Percentiles rank a stretch among this genome's conserved stretches.
These are phyloP conservation scores for Coemansia sp. DNA, from an alignment of 192 early-diverging fungal genomes.

Conservation along the genomic window DNA sequence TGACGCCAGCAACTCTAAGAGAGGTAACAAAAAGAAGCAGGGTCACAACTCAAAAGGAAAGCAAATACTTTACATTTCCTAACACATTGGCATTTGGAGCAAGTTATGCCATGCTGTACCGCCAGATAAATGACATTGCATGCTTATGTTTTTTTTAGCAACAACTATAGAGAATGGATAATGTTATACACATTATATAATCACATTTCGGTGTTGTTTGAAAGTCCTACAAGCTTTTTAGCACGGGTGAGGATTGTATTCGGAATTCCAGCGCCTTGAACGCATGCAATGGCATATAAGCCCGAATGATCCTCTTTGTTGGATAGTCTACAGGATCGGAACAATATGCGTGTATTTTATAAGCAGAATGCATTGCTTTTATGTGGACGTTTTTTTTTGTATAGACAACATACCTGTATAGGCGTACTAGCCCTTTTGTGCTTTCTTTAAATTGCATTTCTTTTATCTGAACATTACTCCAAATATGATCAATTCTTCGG, in stretches of 20 bases:
- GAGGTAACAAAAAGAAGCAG: constrained; percentile 16
- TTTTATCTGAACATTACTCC: constrained; percentile 14
- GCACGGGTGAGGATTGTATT: constrained; percentile 13
- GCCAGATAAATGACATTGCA: background rate
- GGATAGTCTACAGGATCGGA: constrained; percentile 6
- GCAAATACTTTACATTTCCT: constrained; percentile 20
- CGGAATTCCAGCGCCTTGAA: constrained; percentile 29
- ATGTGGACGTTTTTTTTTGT: background rate
- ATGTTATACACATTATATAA: background rate
- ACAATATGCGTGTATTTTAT: background rate
- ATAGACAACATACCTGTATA: constrained; percentile 32
- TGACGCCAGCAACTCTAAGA: constrained; percentile 3
- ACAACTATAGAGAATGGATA: background rate
- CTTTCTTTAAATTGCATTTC: constrained; percentile 20
- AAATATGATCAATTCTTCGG: constrained; percentile 10
- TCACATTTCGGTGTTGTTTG: background rate
- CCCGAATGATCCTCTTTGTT: background rate
- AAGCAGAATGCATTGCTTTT: background rate
- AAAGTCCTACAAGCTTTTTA: constrained; percentile 7
- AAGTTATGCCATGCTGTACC: background rate
- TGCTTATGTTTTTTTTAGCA: background rate
- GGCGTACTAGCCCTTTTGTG: constrained; percentile 14
- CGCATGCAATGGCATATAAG: constrained; percentile 27
- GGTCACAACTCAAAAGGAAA: constrained; percentile 34
- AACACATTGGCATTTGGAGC: background rate